A percentile compares a stretch with the other conserved stretches of the same genome.
Evolutionary conservation across 2,329 filamentous ascomycete species (phyloP).

Genomic region (Podosphaera aphanis): DNA sequence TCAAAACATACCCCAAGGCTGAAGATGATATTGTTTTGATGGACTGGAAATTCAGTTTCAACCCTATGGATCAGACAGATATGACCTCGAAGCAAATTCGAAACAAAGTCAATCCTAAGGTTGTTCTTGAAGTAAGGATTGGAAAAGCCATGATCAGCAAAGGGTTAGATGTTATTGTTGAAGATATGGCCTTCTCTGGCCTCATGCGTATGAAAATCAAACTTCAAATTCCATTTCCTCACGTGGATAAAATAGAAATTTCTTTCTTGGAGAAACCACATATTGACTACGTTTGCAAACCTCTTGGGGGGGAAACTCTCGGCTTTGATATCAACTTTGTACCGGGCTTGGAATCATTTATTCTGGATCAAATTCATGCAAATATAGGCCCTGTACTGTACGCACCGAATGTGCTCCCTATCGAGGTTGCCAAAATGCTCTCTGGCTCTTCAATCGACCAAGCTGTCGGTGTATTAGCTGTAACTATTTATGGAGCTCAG

Average conservation of each 20-base stretch:
- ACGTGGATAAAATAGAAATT: slow-evolving; percentile 84
- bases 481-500: slow-evolving; percentile 76
- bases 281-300: slow-evolving; percentile 96
- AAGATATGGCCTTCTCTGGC: slow-evolving; percentile 90
- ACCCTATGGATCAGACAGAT: slow-evolving; percentile 77
- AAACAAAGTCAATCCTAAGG: slow-evolving; percentile 91
- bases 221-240: slow-evolving; percentile 84
- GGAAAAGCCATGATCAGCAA: slow-evolving; percentile 96
- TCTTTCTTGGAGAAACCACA: slow-evolving; percentile 68
- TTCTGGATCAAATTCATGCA: slow-evolving; percentile 85
- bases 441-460: slow-evolving; percentile 84
- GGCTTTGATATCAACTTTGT: slow-evolving; percentile 99
- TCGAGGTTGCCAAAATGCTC: slow-evolving; percentile 96
- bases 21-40: slow-evolving; percentile 92
- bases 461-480: slow-evolving; percentile 76
- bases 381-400: slow-evolving; percentile 97
- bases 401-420: slow-evolving; percentile 86
- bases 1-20: slow-evolving; percentile 91
- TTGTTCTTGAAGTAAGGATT: slow-evolving; percentile 81
- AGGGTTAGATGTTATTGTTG: slow-evolving; percentile 87
- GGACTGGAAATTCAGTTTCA: slow-evolving; percentile 99
- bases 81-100: slow-evolving; percentile 75
- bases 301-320: slow-evolving; percentile 78
- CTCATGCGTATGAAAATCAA: slow-evolving; percentile 96
- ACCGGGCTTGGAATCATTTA: slow-evolving; percentile 78